Evolutionary conservation across 1,139 yeast genomes (phyloP), one percentile per base, ranked within the genome.

Genomic region (Hyphopichia wangnamkhiaoensis): DNA sequence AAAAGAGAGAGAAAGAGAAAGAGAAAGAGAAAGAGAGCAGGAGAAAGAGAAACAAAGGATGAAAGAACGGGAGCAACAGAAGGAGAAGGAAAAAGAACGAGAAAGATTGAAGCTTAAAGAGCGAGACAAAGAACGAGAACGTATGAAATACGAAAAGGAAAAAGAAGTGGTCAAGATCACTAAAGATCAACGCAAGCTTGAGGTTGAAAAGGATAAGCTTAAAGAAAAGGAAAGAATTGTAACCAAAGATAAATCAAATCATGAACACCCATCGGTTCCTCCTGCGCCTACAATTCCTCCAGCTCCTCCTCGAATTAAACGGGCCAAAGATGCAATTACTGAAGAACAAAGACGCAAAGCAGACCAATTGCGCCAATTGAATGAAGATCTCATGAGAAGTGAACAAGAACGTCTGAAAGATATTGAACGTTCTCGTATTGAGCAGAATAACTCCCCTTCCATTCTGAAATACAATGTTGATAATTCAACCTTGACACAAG

Each of bases 361-460:
- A 21, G 53, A 51, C 19, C 55, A 53, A 37, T 43, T 55, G 16
- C 53, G 53, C 21, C 50, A 49, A 35, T 48, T 55, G 35, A 54
- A 53, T 23, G 50, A 54, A 31, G 58, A 55, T 41, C 47, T 56
- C 10, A 44, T 55, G 17, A 39, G 42, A 33, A 48, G 44, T 33
- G 56, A 51, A 30, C 17, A 25, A 13, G 24, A 25, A 25, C 15
- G 18, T n/a, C 14, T 24, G 12, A 21, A 46, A 34, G 34, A 28
- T 35, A 10, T 45, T 39, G 29, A 49, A 45, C 13, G 35, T 33
- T 19, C 50, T 44, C 13, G 43, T 31, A 26, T 43, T 25, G 43
- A 43, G 19, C 34, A 37, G 13, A 33, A 42, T 12, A 17, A 41
- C 15, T 38, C 40, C 6, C 45, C 47, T 13, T 20, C 37, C 3